Percentiles rank a stretch among this genome's conserved stretches.
These are phyloP conservation scores for Colletotrichum somersetense DNA, from an alignment of 2,329 filamentous ascomycete genomes.

Conservation along the genomic window DNA sequence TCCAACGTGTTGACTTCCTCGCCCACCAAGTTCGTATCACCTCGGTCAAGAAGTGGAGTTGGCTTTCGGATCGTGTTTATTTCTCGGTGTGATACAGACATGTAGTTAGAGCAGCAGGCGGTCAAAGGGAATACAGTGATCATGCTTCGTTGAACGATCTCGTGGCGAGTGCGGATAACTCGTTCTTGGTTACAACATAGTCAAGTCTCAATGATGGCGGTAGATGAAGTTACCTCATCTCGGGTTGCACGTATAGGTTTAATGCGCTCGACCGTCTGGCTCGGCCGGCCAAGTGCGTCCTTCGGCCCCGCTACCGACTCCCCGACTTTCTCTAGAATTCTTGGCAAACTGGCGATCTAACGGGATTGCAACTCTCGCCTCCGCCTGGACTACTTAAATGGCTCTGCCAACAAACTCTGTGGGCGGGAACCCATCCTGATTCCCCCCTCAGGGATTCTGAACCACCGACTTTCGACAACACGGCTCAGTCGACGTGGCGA, in stretches of 20 bases:
- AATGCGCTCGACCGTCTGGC: conserved; percentile 8
- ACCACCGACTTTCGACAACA: background rate
- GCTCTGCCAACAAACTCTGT: background rate
- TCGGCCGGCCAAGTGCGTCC: conserved; percentile 3
- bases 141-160: background rate
- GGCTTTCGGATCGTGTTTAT: background rate
- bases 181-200: no score
- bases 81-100: background rate
- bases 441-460: background rate
- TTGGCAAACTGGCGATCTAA: background rate
- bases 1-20: background rate
- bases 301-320: background rate
- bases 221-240: background rate
- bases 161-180: no score
- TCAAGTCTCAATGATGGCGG: background rate
- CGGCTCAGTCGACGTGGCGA: background rate
- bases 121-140: background rate
- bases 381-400: background rate
- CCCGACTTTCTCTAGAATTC: background rate
- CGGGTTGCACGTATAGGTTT: background rate
- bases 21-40: background rate
- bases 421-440: background rate
- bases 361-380: background rate
- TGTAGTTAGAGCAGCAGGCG: background rate
- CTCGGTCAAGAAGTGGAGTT: conserved; percentile 31